Percentiles rank a stretch among this genome's conserved stretches.
Evolutionary conservation across 768 basidiomycete genomes (phyloP).

Genomic region (Phylloporus sp.): DNA sequence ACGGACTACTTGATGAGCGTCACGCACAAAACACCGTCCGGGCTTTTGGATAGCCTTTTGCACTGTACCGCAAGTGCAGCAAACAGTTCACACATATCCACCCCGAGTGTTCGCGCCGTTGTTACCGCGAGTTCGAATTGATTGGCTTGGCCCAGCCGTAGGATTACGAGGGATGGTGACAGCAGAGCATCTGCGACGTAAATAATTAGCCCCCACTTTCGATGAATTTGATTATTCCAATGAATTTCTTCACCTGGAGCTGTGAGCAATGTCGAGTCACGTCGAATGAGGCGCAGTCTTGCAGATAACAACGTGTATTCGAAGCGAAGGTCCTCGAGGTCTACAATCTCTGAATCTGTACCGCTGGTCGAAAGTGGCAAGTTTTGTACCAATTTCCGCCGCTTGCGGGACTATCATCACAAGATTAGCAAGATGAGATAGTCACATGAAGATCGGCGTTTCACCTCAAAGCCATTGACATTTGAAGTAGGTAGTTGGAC

Average conservation of each 20-base stretch:
- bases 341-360: slow-evolving; percentile 69
- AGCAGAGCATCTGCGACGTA: slow-evolving; percentile 47
- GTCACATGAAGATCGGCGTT: slow-evolving; percentile 18
- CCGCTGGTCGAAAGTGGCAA: slow-evolving; percentile 75
- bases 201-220: slow-evolving; percentile 16
- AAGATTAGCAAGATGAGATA: slow-evolving; percentile 14
- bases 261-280: slow-evolving; percentile 58
- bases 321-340: slow-evolving; percentile 73
- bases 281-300: slow-evolving; percentile 67
- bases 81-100: slow-evolving; percentile 89
- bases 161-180: slow-evolving; percentile 62
- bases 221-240: slow-evolving; percentile 7
- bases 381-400: slow-evolving; percentile 64
- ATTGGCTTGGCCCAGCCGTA: slow-evolving; percentile 73
- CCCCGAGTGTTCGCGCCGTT: slow-evolving; percentile 66
- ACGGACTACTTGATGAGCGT: not conserved
- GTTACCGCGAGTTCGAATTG: slow-evolving; percentile 77
- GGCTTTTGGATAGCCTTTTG: slow-evolving; percentile 64
- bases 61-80: slow-evolving; percentile 74
- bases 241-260: slow-evolving; percentile 54
- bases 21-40: slow-evolving; percentile 56
- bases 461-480: slow-evolving; percentile 44
- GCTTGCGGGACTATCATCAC: slow-evolving; percentile 56
- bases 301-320: slow-evolving; percentile 76
- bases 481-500: slow-evolving; percentile 52